Conservation (phyloP, 441 rosid species). For the Erysimum cheiri region DNA sequence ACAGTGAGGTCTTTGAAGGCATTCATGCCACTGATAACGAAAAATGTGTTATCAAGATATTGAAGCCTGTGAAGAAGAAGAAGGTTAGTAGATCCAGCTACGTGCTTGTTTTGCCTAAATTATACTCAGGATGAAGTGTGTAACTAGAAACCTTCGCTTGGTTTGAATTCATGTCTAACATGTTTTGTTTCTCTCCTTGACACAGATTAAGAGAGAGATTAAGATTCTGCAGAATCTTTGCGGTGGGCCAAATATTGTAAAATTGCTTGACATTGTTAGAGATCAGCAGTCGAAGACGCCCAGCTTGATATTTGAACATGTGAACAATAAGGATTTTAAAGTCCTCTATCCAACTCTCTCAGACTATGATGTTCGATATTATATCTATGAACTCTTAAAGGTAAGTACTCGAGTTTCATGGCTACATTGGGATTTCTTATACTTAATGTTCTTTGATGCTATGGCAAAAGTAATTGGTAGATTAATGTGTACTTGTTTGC, state of each 20-base stretch:
- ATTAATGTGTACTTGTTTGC: background rate
- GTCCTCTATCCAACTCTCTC: conserved; percentile 90
- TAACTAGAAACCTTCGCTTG: background rate
- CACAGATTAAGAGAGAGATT: conserved; percentile 97
- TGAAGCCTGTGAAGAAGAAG: conserved; percentile 98
- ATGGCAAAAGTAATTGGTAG: background rate
- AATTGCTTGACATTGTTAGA: conserved; percentile 94
- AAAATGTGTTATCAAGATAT: conserved; percentile 92
- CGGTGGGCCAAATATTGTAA: conserved; percentile 95
- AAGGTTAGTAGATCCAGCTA: conserved; percentile 66
- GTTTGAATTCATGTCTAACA: background rate
- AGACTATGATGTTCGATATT: conserved; percentile 90
- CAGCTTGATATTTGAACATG: conserved; percentile 92
- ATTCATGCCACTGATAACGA: conserved; percentile 78
- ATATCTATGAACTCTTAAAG: conserved; percentile 91
- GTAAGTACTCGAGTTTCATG: conserved; percentile 46
- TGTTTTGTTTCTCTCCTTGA: background rate
- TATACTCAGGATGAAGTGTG: background rate
- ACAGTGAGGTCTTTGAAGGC: conserved; percentile 98
- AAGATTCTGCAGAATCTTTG: conserved; percentile 97
- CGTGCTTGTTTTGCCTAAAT: conserved; percentile 37
- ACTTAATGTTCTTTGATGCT: background rate
- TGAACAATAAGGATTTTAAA: conserved; percentile 95
- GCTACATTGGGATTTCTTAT: background rate
- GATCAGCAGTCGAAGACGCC: conserved; percentile 99